Evolutionary conservation across 1,139 yeast species (phyloP).

Genomic region (Wickerhamomyces sp.): DNA sequence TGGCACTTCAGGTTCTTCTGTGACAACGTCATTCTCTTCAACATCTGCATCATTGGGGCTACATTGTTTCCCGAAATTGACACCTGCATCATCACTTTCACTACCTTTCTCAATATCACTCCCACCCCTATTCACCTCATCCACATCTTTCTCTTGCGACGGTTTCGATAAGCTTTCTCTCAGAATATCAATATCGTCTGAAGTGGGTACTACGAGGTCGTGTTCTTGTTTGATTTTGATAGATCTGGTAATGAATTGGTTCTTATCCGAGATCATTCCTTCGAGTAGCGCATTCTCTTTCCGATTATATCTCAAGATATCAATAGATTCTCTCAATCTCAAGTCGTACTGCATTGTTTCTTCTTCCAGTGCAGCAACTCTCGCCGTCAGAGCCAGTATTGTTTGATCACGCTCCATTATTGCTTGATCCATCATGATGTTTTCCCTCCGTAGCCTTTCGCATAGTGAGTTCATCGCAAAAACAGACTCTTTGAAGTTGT

Average conservation of each 20-base stretch:
- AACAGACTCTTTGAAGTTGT: not conserved
- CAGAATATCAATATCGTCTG: not conserved
- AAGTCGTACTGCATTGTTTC: not conserved
- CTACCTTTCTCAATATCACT: too few relatives aligned
- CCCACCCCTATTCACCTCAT: too few relatives aligned
- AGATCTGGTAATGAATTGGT: not conserved
- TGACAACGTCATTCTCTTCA: not conserved
- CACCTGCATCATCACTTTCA: too few relatives aligned
- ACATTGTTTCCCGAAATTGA: too few relatives aligned
- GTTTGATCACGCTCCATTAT: not conserved
- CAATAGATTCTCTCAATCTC: not conserved
- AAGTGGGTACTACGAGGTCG: not conserved
- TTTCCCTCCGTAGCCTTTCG: constrained; percentile 1
- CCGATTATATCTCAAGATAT: not conserved
- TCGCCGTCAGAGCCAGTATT: not conserved
- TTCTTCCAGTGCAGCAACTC: not conserved
- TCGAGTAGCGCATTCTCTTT: not conserved
- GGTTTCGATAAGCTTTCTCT: not conserved
- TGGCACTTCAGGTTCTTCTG: not conserved
- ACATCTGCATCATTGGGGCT: not conserved
- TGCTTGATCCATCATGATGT: not conserved
- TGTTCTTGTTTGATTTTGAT: constrained; percentile 1
- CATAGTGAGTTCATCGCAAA: not conserved
- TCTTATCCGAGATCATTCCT: not conserved
- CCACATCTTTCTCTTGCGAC: too few relatives aligned